Base-by-base conservation (phyloP, 2,329 filamentous ascomycete species). In the Cryoendolithus antarcticus region DNA sequence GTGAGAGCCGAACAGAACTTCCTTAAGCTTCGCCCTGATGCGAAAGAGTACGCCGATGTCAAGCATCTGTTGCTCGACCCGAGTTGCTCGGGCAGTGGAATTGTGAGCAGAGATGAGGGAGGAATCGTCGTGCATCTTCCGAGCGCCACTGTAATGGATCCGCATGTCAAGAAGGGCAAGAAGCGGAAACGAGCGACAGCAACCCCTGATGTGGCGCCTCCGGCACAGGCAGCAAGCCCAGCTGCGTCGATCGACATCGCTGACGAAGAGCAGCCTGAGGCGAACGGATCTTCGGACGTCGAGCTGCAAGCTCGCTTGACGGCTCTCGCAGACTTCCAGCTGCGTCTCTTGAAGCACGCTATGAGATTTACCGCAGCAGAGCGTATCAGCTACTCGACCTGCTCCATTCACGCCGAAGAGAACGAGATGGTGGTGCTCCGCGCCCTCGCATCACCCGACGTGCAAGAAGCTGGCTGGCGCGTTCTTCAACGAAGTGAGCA, bases 21-120 rank as follows among this genome's bases (percentile, higher is more conserved):
- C 51, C 62, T 94, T 9, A 78, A 77, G 38, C 71, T 85, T 4
- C 73, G 89, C 43, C 84, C 86, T 0, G 48, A 61, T 1, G 70
- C 74, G 1, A 59, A 67, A 2, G 68, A 72, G 34, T 89, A 80
- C 52, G 62, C 63, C 63, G 65, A 75, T n/a, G 85, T 95, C n/a
- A 75, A 77, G 0, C 82, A 81, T 6, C 66, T 98, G 31, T 69
- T 98, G 1, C 71, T 98, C 2, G 91, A 98, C 56, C 91, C 91
- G 0, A 94, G 86, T 57, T 98, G 91, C 58, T 95, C 88, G 1
- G 91, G 91, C 0, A 95, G 86, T 56, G 91, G 91, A 1, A 98
- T 98, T 40, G 77, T 95, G 15, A 85, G 88, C 2, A 74, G 91
- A 12, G 86, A 95, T 50, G 83, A 86, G 34, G 74, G 80, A 57